phyloP scores from a whole-genome alignment of 1,284 basidiomycete species.

The Ustilago cynodontis region DNA sequence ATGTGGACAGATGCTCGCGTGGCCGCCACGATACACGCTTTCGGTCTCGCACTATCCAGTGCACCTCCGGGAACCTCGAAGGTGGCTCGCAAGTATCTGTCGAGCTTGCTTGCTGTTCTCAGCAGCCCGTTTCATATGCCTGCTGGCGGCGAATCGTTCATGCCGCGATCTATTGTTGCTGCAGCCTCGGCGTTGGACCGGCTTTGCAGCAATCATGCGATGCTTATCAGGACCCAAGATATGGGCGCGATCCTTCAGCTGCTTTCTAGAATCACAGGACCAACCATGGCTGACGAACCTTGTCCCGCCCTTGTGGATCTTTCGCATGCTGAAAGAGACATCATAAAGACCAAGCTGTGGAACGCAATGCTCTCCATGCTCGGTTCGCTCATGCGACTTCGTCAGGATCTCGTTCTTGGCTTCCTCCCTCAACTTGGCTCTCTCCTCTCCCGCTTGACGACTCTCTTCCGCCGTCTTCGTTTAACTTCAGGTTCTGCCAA shows the following conservation, averaged over 20 bases:
- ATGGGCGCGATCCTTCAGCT: conserved; percentile 31
- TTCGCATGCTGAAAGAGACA: neutral
- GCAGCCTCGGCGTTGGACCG: conserved; percentile 18
- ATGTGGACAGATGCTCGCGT: conserved; percentile 12
- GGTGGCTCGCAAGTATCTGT: conserved; percentile 33
- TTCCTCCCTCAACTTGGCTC: conserved; percentile 45
- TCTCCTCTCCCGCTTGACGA: conserved; percentile 29
- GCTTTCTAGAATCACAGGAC: conserved; percentile 22
- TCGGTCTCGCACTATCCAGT: conserved; percentile 37
- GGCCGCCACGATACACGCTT: conserved; percentile 26
- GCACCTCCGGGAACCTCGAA: conserved; percentile 49
- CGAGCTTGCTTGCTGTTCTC: conserved; percentile 30
- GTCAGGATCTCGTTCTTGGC: conserved; percentile 53
- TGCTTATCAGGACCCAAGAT: conserved; percentile 41
- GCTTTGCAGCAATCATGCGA: conserved; percentile 44
- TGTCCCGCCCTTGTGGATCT: neutral
- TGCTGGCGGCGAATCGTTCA: neutral
- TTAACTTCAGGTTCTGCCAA: conserved; percentile 22
- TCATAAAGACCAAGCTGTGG: conserved; percentile 24
- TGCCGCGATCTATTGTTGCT: conserved; percentile 13
- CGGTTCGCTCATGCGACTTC: conserved; percentile 43
- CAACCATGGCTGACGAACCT: conserved; percentile 28
- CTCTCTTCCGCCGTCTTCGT: conserved; percentile 43
- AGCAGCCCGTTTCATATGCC: neutral
- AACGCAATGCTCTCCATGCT: conserved; percentile 29